Evolutionary conservation across 768 basidiomycete species (phyloP).

Genomic region (Pleurotus platypus): DNA sequence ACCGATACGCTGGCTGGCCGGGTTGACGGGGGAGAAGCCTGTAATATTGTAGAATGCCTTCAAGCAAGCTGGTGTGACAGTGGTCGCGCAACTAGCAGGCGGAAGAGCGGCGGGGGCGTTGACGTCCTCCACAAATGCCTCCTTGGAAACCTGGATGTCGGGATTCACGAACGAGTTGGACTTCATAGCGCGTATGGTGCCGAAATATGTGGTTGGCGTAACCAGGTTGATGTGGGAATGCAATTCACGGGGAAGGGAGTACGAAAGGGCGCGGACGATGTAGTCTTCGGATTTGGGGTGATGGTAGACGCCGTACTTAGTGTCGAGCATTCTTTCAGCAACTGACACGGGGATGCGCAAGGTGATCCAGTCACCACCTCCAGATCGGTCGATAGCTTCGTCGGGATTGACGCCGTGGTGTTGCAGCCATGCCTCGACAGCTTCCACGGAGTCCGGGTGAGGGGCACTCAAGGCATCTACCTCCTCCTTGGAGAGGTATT

Average conservation of each 20-base stretch:
- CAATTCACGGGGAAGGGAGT: slow-evolving; percentile 56
- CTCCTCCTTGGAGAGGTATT: slow-evolving; percentile 60
- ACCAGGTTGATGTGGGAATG: slow-evolving; percentile 62
- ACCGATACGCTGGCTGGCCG: slow-evolving; percentile 34
- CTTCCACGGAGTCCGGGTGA: slow-evolving; percentile 44
- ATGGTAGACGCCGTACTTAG: slow-evolving; percentile 26
- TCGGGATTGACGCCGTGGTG: slow-evolving; percentile 48
- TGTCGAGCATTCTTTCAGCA: slow-evolving; percentile 67
- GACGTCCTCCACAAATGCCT: background rate
- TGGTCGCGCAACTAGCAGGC: slow-evolving; percentile 30
- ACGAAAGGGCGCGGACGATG: slow-evolving; percentile 59
- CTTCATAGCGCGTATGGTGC: slow-evolving; percentile 29
- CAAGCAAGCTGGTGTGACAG: slow-evolving; percentile 42
- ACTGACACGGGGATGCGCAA: slow-evolving; percentile 50
- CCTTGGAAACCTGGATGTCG: slow-evolving; percentile 20
- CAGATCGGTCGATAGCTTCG: slow-evolving; percentile 42
- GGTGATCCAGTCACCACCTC: slow-evolving; percentile 66
- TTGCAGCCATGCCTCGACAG: slow-evolving; percentile 59
- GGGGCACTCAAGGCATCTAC: slow-evolving; percentile 63
- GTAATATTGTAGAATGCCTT: slow-evolving; percentile 34
- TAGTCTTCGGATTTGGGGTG: slow-evolving; percentile 19
- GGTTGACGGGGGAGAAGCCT: slow-evolving; percentile 25
- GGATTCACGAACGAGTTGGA: slow-evolving; percentile 34
- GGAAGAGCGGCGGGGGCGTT: slow-evolving; percentile 15
- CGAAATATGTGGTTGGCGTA: slow-evolving; percentile 69